Percentiles rank a stretch among this genome's conserved stretches.
These are phyloP conservation scores for Funneliformis caledonium DNA, from an alignment of 371 early-diverging fungal genomes.

Conservation along the genomic window DNA sequence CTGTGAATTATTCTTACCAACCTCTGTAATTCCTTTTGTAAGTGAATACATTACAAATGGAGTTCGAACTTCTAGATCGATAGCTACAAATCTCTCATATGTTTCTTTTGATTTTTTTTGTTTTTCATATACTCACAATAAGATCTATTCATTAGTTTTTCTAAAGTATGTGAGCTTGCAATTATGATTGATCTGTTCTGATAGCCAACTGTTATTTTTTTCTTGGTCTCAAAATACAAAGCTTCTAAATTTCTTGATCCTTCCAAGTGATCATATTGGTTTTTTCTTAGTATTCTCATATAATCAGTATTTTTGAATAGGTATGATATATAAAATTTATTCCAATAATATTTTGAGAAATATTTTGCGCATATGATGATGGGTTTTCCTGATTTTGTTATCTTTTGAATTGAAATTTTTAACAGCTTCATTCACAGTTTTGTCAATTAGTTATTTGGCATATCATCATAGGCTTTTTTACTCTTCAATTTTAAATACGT, in stretches of 20 bases:
- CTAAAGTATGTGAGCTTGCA: constrained; percentile 13
- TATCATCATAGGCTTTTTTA: constrained; percentile 4
- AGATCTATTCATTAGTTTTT: background rate
- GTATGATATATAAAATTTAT: background rate
- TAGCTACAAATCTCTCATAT: background rate
- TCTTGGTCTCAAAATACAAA: constrained; percentile 20
- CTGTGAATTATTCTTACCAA: too few relatives aligned
- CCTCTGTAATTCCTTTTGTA: too few relatives aligned
- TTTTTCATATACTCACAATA: background rate
- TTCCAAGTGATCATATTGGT: background rate
- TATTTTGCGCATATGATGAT: too few relatives aligned
- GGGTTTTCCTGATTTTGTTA: background rate
- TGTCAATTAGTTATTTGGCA: constrained; percentile 9
- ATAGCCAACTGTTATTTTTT: constrained; percentile 21
- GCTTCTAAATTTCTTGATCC: background rate
- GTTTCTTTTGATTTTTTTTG: background rate
- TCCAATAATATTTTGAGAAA: too few relatives aligned
- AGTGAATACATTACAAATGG: too few relatives aligned
- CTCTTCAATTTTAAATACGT: constrained; percentile 15
- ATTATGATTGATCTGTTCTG: constrained; percentile 14
- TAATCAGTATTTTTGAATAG: background rate
- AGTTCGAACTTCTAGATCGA: too few relatives aligned
- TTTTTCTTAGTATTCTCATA: constrained; percentile 4
- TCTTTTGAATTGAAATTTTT: constrained; percentile 29
- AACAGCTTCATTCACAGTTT: constrained; percentile 2